These are phyloP conservation scores for Purpureocillium lavendulum DNA, from an alignment of 2,329 filamentous ascomycete genomes.

Conservation along the genomic window DNA sequence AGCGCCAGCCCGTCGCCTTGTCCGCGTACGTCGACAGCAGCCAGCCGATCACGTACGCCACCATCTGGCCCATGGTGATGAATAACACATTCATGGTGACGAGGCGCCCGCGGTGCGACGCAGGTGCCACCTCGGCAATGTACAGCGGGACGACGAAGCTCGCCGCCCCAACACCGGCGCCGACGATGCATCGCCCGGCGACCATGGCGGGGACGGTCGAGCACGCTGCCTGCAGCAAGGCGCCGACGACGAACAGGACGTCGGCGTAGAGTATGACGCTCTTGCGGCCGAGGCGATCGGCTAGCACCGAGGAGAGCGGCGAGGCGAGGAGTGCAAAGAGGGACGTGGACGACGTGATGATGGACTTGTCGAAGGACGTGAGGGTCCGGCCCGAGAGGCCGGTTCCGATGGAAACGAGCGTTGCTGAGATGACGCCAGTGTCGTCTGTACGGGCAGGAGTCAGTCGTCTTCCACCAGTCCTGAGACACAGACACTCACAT, in stretches of 20 bases:
- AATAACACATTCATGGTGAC: slow-evolving; percentile 78
- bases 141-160: slow-evolving; percentile 82
- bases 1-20: slow-evolving; percentile 63
- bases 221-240: slow-evolving; percentile 54
- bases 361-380: slow-evolving; percentile 57
- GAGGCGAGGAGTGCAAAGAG: slow-evolving; percentile 57
- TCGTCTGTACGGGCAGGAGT: slow-evolving; percentile 38
- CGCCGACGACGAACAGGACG: slow-evolving; percentile 59
- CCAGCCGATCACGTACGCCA: slow-evolving; percentile 83
- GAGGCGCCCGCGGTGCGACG: slow-evolving; percentile 65
- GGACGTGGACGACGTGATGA: slow-evolving; percentile 62
- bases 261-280: slow-evolving; percentile 57
- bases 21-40: slow-evolving; percentile 50
- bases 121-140: slow-evolving; percentile 78
- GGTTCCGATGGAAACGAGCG: slow-evolving; percentile 53
- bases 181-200: slow-evolving; percentile 58
- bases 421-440: slow-evolving; percentile 61
- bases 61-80: slow-evolving; percentile 79
- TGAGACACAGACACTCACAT: slow-evolving; percentile 39
- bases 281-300: slow-evolving; percentile 53
- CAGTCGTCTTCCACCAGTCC: slow-evolving; percentile 3
- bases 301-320: slow-evolving; percentile 55
- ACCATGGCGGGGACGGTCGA: slow-evolving; percentile 56
- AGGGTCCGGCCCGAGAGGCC: slow-evolving; percentile 49
- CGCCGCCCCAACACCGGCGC: slow-evolving; percentile 64